Evolutionary conservation across 768 basidiomycete genomes (phyloP), one percentile per base, ranked within the genome.

Genomic region (Agaricus sinodeliciosus): DNA sequence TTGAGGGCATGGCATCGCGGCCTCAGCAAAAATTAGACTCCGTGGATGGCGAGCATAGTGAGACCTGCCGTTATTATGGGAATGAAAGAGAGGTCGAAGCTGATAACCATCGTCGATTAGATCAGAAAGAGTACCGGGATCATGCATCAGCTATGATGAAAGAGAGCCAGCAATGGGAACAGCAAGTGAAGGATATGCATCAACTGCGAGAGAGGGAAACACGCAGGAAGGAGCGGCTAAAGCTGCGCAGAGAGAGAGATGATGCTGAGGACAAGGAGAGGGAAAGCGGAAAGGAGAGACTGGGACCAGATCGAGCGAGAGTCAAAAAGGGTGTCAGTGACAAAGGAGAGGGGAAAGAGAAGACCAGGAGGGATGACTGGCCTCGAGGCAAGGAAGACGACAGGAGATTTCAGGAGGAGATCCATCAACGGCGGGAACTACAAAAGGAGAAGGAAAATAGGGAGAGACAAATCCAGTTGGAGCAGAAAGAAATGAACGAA

Each of bases 241-340:
- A 26, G 46, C 55, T 48, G 37, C 40, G 36, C 26, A 48, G 27
- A 26, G 39, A 43, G 18, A 27, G 31, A 19, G 55, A 39, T 12
- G 44, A 28, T 40, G 49, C 49, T 59, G 55, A 31, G 51, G 51
- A 48, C 28, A 46, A 36, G 43, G 35, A 49, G 6, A 39, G 55
- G 49, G 48, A 48, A 19, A 42, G 43, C 19, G 35, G 60, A 37
- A 54, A 36, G 37, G 58, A 58, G 49, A 52, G 15, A 39, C 37
- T 13, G 37, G 16, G 15, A 12, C 37, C 51, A 43, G 61, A 66
- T 1, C 51, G 60, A 43, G 44, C 55, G 18, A 37, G 60, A 43
- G 62, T 65, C 27, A 51, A 53, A 42, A 56, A 63, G 43, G 55
- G 40, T 22, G 55, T 39, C 63, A 66, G 27, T 68, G 53, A 42